phyloP scores from a whole-genome alignment of 2,329 filamentous ascomycete species.

The Trichocomaceae sp. region DNA sequence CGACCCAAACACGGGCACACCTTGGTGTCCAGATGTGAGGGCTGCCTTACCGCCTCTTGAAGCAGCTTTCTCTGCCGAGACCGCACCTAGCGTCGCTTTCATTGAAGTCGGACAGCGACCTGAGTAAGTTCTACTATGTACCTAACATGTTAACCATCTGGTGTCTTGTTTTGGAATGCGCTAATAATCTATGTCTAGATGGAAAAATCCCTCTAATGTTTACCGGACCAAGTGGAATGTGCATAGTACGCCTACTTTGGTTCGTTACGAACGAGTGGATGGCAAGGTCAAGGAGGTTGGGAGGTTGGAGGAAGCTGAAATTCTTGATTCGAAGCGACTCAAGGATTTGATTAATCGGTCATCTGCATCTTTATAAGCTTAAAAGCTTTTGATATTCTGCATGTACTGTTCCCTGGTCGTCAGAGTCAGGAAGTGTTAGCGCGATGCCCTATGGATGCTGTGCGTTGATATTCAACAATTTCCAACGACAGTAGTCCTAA shows the following conservation, averaged over 20 bases:
- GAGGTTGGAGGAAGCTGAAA: constrained; percentile 26
- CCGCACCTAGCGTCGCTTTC: constrained; percentile 22
- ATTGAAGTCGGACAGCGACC: constrained; percentile 30
- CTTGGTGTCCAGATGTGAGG: constrained; percentile 38
- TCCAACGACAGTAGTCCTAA: too few species aligned
- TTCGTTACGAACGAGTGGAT: constrained; percentile 27
- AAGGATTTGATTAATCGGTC: constrained; percentile 16
- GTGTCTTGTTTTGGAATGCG: too few species aligned
- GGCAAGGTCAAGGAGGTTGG: constrained; percentile 26
- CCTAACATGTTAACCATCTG: too few species aligned
- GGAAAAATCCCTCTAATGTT: constrained; percentile 28
- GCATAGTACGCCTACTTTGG: constrained; percentile 29
- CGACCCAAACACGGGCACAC: constrained; percentile 29
- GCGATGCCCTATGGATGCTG: too few species aligned
- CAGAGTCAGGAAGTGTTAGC: too few species aligned
- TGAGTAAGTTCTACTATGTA: constrained; percentile 24
- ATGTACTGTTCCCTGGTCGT: too few species aligned
- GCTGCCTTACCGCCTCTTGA: constrained; percentile 29
- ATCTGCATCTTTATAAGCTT: too few species aligned
- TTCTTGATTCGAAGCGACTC: constrained; percentile 23
- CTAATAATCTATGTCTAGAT: too few species aligned
- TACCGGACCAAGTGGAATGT: constrained; percentile 32
- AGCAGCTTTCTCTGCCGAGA: constrained; percentile 23
- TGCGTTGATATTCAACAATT: too few species aligned
- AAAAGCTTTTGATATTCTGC: too few species aligned